A percentile compares a stretch with the other conserved stretches of the same genome.
phyloP scores from a whole-genome alignment of 2,329 filamentous ascomycete species.

The Phyllosticta ampelicida region DNA sequence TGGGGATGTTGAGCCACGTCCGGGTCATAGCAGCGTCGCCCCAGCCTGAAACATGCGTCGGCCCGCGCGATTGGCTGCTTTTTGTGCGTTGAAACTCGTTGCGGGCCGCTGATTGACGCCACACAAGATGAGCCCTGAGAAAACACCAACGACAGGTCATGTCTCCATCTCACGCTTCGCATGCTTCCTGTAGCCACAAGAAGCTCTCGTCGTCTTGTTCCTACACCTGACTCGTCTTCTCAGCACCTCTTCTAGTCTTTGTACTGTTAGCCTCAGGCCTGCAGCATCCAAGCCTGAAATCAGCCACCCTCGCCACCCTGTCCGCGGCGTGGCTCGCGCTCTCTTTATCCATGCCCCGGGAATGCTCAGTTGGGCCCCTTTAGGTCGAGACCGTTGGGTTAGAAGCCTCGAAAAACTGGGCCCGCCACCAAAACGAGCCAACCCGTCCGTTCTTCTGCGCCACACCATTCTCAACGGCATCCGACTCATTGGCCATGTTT shows the following conservation, averaged over 20 bases:
- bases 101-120: neutral
- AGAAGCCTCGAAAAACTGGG: neutral
- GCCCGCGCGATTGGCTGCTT: neutral
- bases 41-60: neutral
- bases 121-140: neutral
- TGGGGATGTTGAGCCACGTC: neutral
- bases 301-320: neutral
- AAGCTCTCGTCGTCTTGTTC: neutral
- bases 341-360: neutral
- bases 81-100: neutral
- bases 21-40: neutral
- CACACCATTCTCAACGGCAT: neutral
- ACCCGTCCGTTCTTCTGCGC: neutral
- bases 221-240: neutral
- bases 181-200: neutral
- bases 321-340: neutral
- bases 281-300: neutral
- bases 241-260: neutral
- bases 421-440: neutral
- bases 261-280: neutral
- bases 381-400: neutral
- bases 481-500: constrained; percentile 1
- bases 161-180: neutral
- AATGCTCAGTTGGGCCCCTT: neutral
- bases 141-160: neutral